Evolutionary conservation across 768 basidiomycete genomes (phyloP).

Genomic region (Hygrophoropsis aurantiaca): DNA sequence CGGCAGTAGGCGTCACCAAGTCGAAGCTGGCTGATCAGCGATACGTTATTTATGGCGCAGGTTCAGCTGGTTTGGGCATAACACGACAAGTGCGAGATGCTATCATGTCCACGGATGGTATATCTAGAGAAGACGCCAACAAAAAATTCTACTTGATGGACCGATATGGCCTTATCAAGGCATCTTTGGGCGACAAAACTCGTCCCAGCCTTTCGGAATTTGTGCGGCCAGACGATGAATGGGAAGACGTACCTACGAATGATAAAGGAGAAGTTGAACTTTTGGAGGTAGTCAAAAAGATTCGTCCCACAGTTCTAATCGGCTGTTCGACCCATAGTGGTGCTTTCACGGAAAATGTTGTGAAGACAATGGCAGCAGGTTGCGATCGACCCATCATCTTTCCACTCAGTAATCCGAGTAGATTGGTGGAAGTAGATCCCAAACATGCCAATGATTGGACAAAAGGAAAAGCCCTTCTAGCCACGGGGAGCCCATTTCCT

Average conservation of each 20-base stretch:
- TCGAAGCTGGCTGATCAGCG: slow-evolving; percentile 69
- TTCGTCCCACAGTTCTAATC: slow-evolving; percentile 81
- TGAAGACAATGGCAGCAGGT: slow-evolving; percentile 65
- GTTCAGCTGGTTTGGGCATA: slow-evolving; percentile 82
- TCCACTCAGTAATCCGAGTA: slow-evolving; percentile 81
- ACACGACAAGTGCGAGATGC: slow-evolving; percentile 75
- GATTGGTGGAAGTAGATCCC: slow-evolving; percentile 73
- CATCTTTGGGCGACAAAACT: slow-evolving; percentile 45
- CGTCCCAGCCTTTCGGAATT: slow-evolving; percentile 53
- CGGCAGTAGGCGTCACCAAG: slow-evolving; percentile 67
- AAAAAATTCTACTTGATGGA: slow-evolving; percentile 74
- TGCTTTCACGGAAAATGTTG: slow-evolving; percentile 74
- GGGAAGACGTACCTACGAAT: slow-evolving; percentile 40
- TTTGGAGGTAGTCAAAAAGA: slow-evolving; percentile 66
- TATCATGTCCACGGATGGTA: slow-evolving; percentile 54
- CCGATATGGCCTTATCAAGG: slow-evolving; percentile 59
- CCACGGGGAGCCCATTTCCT: slow-evolving; percentile 84
- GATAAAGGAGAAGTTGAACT: slow-evolving; percentile 48
- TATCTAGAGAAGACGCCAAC: slow-evolving; percentile 59
- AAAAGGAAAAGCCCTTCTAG: slow-evolving; percentile 72
- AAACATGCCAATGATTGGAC: slow-evolving; percentile 77
- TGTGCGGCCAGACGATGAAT: slow-evolving; percentile 55
- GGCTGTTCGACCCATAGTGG: slow-evolving; percentile 80
- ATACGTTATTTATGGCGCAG: slow-evolving; percentile 77
- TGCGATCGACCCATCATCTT: slow-evolving; percentile 80